Percentiles rank a stretch among this genome's conserved stretches.
These are phyloP conservation scores for Exophiala spinifera DNA, from an alignment of 2,329 filamentous ascomycete genomes.

Conservation along the genomic window DNA sequence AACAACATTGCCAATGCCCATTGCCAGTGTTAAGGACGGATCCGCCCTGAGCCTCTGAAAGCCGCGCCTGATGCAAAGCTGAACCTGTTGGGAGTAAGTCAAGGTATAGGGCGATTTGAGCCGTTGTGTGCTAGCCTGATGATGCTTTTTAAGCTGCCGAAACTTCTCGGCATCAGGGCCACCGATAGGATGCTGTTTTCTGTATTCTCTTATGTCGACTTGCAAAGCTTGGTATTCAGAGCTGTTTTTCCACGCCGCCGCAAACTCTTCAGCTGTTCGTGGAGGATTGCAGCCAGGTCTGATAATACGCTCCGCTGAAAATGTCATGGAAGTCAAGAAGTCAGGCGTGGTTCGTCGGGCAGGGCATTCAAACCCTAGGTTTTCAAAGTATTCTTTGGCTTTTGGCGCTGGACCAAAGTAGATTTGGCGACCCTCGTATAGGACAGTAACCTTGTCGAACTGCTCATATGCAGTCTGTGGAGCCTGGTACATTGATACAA, in stretches of 20 bases:
- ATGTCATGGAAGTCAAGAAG: conserved; percentile 63
- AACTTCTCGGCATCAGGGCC: conserved; percentile 7
- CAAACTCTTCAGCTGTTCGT: conserved; percentile 60
- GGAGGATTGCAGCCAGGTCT: conserved; percentile 44
- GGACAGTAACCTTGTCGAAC: conserved; percentile 67
- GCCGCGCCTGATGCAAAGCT: conserved; percentile 76
- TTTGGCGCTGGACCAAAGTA: conserved; percentile 59
- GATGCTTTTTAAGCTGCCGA: conserved; percentile 7
- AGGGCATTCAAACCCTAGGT: conserved; percentile 60
- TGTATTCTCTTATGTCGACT: conserved; percentile 11
- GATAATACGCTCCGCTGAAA: conserved; percentile 50
- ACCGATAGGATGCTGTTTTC: conserved; percentile 6
- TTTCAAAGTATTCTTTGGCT: conserved; percentile 64
- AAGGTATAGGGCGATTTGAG: conserved; percentile 57
- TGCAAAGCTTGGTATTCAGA: conserved; percentile 38
- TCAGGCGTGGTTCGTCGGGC: conserved; percentile 64
- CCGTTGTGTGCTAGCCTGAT: conserved; percentile 9
- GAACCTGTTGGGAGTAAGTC: conserved; percentile 63
- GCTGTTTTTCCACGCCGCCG: conserved; percentile 57
- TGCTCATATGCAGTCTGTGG: conserved; percentile 53
- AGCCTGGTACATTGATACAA: conserved; percentile 57
- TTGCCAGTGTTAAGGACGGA: conserved; percentile 67
- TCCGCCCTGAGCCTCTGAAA: conserved; percentile 75
- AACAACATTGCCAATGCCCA: conserved; percentile 64
- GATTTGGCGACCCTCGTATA: conserved; percentile 64